Evolutionary conservation across 495 filamentous ascomycete species (phyloP).

Genomic region (Podospora didyma): DNA sequence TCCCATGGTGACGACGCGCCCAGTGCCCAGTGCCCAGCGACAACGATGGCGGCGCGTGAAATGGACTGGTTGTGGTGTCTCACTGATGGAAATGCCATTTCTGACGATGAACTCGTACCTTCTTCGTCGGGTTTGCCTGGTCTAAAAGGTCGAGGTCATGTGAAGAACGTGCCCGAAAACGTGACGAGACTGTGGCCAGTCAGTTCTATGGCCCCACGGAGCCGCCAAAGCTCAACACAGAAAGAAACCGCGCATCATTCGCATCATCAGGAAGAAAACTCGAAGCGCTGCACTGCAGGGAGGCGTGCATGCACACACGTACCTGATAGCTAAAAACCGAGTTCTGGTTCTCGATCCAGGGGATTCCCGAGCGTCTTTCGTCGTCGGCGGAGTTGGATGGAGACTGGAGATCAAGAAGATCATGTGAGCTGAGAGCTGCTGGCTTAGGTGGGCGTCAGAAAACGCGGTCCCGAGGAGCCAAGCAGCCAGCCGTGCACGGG

Average conservation of each 20-base stretch:
- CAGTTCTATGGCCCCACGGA: conserved; percentile 16
- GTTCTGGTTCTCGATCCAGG: conserved; percentile 1
- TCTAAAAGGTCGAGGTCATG: conserved; percentile 34
- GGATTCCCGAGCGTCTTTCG: conserved; percentile 7
- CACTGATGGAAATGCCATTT: neutral
- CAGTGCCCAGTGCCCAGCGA: neutral
- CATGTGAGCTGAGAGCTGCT: conserved; percentile 31
- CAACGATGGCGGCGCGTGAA: neutral
- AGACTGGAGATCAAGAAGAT: conserved; percentile 27
- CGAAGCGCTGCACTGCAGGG: too few relatives aligned
- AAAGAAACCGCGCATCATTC: conserved; percentile 3
- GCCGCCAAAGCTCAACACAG: conserved; percentile 3
- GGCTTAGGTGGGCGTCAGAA: conserved; percentile 20
- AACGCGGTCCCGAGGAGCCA: conserved; percentile 6
- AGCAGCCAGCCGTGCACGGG: conserved; percentile 17
- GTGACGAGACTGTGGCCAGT: conserved; percentile 28
- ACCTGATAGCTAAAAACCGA: conserved; percentile 14
- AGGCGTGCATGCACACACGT: conserved; percentile 12
- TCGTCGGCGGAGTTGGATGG: conserved; percentile 21
- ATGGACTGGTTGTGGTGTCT: neutral
- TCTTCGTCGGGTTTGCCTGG: conserved; percentile 20
- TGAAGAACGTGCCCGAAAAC: conserved; percentile 37
- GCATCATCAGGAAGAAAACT: neutral
- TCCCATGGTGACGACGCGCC: neutral
- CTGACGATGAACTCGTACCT: conserved; percentile 17